Base-by-base conservation (phyloP, 768 basidiomycete species). In the Mycena crocata region DNA sequence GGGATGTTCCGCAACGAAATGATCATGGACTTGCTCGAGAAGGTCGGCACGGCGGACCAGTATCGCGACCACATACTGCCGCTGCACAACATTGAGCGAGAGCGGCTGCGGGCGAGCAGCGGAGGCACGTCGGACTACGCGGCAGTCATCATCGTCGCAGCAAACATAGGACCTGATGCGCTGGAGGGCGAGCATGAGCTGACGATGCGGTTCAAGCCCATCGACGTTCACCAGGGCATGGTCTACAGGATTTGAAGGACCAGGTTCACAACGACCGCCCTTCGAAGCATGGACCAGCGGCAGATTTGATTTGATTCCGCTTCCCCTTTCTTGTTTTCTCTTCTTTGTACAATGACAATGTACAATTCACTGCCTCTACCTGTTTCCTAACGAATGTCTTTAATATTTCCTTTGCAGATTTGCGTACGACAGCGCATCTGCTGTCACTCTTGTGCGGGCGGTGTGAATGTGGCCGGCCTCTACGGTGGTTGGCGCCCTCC, bases 31-130 rank as follows among this genome's bases (percentile, higher is more conserved):
- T 12, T 64, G 1, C 56, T 57, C 5, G 48, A 62, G 26, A 50
- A 28, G 28, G 17, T 45, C 8, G 61, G 60, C 55, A 23, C 52
- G 48, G 34, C 35, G 9, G 55, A 51, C 19, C 9, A 37, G 30
- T 62, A 45, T 37, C 54, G 42, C 35, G 32, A 62, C 6, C 6
- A 31, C 3, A 28, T 62, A 2, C 49, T 67, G 2, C 54, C 60
- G 19, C 45, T 62, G 48, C 61, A 70, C 40, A 23, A 32, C 12
- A 12, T 31, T 12, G 59, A 35, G 14, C 40, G 65, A n/a, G 54
- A 51, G 39, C 54, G 37, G 13, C 50, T 56, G 77, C 79, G 12
- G 58, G 72, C 57, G 75, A 75, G 68, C 65, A 78, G 73, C 76
- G 75, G 78, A 72, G 63, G 61, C 67, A 57, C 7, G 4, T 39